A percentile compares a stretch with the other conserved stretches of the same genome.
phyloP scores from a whole-genome alignment of 2,329 filamentous ascomycete species.

The Fusarium sp. region DNA sequence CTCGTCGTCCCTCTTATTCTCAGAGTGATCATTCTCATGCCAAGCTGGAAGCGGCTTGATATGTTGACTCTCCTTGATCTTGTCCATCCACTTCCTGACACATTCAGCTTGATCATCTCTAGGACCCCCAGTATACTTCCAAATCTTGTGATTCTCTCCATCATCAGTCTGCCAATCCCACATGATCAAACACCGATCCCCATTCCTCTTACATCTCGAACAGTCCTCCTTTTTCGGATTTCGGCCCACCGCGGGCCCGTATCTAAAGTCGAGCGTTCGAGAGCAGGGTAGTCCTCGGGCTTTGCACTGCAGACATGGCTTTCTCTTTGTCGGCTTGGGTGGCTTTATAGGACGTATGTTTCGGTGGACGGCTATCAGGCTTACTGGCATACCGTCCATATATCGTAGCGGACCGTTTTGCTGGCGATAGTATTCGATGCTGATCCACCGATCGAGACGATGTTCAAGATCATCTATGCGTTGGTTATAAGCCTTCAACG shows the following conservation, averaged over 20 bases:
- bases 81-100: constrained; percentile 10
- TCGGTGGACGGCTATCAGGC: constrained; percentile 27
- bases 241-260: neutral
- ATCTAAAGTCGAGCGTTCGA: constrained; percentile 4
- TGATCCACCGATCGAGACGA: constrained; percentile 14
- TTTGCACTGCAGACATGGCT: constrained; percentile 43
- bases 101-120: neutral
- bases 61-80: neutral
- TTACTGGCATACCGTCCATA: constrained; percentile 45
- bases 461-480: constrained; percentile 31
- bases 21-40: constrained; percentile 21
- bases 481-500: constrained; percentile 1
- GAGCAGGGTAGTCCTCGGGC: constrained; percentile 42
- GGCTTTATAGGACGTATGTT: constrained; percentile 21
- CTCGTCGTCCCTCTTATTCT: constrained; percentile 1
- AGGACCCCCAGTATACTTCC: constrained; percentile 11
- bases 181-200: constrained; percentile 42
- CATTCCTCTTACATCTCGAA: constrained; percentile 41
- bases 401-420: constrained; percentile 36
- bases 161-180: constrained; percentile 65
- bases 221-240: constrained; percentile 11
- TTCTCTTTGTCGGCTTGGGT: neutral
- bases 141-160: constrained; percentile 47
- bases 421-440: constrained; percentile 7
- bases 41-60: constrained; percentile 26